These are phyloP conservation scores for Ogataea corticis DNA, from an alignment of 805 yeast species.

Conservation along the genomic window DNA sequence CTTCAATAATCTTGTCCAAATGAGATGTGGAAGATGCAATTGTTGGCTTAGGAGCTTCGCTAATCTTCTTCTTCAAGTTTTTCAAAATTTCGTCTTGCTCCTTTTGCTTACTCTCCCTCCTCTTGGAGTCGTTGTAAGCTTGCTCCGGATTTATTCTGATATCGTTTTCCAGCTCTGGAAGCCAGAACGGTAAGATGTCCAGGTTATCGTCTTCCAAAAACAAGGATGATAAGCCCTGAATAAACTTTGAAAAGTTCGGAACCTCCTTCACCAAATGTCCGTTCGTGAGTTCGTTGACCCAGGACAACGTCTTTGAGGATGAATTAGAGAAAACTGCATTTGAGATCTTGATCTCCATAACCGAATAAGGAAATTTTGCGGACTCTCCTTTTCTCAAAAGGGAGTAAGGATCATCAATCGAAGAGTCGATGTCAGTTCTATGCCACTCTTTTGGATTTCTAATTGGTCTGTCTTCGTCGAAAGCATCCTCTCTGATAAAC, in stretches of 20 bases:
- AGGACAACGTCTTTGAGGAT: constrained; percentile 47
- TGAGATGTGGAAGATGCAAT: constrained; percentile 28
- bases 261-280: constrained; percentile 89
- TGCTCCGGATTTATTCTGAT: constrained; percentile 77
- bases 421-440: constrained; percentile 83
- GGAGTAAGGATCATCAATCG: constrained; percentile 65
- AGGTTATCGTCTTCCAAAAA: constrained; percentile 88
- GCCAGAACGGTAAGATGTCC: constrained; percentile 92
- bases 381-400: constrained; percentile 84
- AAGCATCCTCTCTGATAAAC: constrained; percentile 87
- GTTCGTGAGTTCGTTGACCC: constrained; percentile 86
- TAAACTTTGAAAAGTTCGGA: constrained; percentile 88
- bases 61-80: constrained; percentile 44
- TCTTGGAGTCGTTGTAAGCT: constrained; percentile 67
- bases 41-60: constrained; percentile 38
- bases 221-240: constrained; percentile 88
- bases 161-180: constrained; percentile 82
- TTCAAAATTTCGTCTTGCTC: constrained; percentile 39
- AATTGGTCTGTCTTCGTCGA: constrained; percentile 81
- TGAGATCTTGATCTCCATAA: constrained; percentile 75
- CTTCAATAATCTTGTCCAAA: constrained; percentile 35
- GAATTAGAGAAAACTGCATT: constrained; percentile 50
- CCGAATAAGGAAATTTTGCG: constrained; percentile 79
- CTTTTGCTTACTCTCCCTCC: constrained; percentile 49
- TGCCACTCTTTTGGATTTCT: constrained; percentile 92